A percentile compares a stretch with the other conserved stretches of the same genome.
Conservation (phyloP, 768 basidiomycete genomes). For the Lepiota venenata region DNA sequence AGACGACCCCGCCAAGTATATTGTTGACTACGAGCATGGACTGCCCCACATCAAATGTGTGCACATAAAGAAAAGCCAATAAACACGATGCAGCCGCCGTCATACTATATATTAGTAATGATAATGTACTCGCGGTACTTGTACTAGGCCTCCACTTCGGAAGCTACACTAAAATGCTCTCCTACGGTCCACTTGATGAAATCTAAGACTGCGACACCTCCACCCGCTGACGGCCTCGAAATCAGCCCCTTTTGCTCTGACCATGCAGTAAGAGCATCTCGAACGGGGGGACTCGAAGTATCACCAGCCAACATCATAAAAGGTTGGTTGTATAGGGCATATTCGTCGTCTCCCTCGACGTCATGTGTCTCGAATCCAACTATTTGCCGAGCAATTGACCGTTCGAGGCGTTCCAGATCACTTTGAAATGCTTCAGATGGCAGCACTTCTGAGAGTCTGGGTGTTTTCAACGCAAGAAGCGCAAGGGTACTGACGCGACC, state of each 20-base stretch:
- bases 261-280: slow-evolving; percentile 52
- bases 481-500: slow-evolving; percentile 61
- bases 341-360: slow-evolving; percentile 41
- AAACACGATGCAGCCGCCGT: slow-evolving; percentile 8
- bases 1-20: slow-evolving; percentile 50
- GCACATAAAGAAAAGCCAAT: slow-evolving; percentile 20
- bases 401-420: slow-evolving; percentile 63
- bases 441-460: slow-evolving; percentile 40
- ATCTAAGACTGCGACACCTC: slow-evolving; percentile 44
- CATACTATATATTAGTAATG: background rate
- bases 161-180: slow-evolving; percentile 24
- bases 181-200: slow-evolving; percentile 69
- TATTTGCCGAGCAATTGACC: slow-evolving; percentile 80
- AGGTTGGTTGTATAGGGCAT: slow-evolving; percentile 66
- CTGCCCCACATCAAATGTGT: slow-evolving; percentile 44
- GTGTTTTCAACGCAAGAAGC: slow-evolving; percentile 49
- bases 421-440: slow-evolving; percentile 44
- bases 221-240: slow-evolving; percentile 24
- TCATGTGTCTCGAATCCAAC: slow-evolving; percentile 73
- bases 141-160: background rate
- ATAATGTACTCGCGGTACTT: background rate
- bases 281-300: slow-evolving; percentile 36
- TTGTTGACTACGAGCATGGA: slow-evolving; percentile 36
- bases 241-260: slow-evolving; percentile 43
- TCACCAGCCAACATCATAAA: slow-evolving; percentile 74